Evolutionary conservation across 257 asterid genomes (phyloP), one percentile per base, ranked within the genome.

Genomic region (Penstemon barbatus): DNA sequence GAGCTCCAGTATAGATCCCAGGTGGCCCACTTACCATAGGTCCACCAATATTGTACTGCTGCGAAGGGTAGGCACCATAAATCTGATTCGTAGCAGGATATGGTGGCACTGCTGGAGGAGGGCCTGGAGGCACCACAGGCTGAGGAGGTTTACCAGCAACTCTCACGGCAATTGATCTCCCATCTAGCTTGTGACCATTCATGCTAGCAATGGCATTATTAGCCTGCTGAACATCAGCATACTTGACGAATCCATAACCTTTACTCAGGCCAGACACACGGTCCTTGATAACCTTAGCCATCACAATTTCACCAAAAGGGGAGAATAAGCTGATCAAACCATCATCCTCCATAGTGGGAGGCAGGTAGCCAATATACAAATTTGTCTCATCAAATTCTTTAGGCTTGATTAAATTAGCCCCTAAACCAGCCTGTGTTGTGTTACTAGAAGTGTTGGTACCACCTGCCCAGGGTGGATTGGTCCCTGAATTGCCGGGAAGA

Each of bases 231-330:
- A 78, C 85, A 79, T 93, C 93, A 2, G 90, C 85, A 79, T 88
- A 93, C 86, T 93, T 93, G 9, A 93, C 99, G 73, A 93, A 93
- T 39, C 96, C 99, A 18, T 93, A 93, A 42, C 99, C 99, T 78
- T 93, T 93, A 79, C 96, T 90, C 76, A 81, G 72, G 66, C 90
- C 86, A 76, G 89, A 71, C 0, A 78, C 78, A 1, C 96, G 91
- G 75, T 93, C 99, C 82, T 85, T 93, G 65, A 93, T 87, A 76
- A 93, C 97, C 83, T 93, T 93, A 15, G 95, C 96, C 99, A 90
- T 93, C 78, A 88, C 99, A 65, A 90, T 93, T 46, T 89, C 96
- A 69, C 99, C 99, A 70, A 86, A 90, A 11, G 87, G 79, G 44
- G 97, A 79, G 75, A 93, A 93, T 74, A 93, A 81, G 72, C 75